A percentile compares a stretch with the other conserved stretches of the same genome.
These are phyloP conservation scores for Verticillium alfalfae DNA, from an alignment of 2,329 filamentous ascomycete genomes.

Conservation along the genomic window DNA sequence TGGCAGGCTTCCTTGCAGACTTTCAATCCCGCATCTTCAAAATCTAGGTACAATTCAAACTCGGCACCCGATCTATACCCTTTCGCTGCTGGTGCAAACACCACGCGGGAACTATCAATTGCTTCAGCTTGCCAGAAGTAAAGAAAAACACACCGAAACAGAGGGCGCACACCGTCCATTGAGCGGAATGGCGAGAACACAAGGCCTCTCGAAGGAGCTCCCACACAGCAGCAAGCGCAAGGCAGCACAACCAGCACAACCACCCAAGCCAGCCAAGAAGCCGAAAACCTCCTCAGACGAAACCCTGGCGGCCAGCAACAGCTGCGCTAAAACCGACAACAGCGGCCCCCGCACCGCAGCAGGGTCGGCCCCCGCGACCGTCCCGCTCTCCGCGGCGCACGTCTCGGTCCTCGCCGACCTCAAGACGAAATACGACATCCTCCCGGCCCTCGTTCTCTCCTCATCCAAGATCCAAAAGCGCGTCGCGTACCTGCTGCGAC, in stretches of 20 bases:
- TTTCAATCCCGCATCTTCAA: no score
- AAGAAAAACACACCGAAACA: background rate
- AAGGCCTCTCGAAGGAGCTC: background rate
- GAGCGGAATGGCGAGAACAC: background rate
- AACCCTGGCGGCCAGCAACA: background rate
- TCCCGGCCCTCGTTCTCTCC: conserved; percentile 49
- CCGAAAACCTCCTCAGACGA: background rate
- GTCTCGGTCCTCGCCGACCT: conserved; percentile 38
- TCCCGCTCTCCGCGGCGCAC: conserved; percentile 23
- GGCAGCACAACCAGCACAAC: background rate
- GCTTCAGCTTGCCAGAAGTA: no score
- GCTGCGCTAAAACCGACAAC: background rate
- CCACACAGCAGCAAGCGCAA: background rate
- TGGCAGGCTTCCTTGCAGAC: no score
- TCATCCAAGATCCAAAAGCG: conserved; percentile 55
- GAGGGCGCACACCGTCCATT: background rate
- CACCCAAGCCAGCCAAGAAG: background rate
- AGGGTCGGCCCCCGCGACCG: background rate
- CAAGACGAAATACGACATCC: conserved; percentile 40
- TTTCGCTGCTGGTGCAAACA: no score
- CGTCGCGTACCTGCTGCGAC: conserved; percentile 35
- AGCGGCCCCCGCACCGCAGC: background rate
- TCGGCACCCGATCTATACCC: no score
- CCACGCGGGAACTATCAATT: no score
- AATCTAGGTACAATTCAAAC: no score